Percentiles rank a stretch among this genome's conserved stretches.
These are phyloP conservation scores for Phytopythium ostracodes DNA, from an alignment of 352 stramenopile genomes.

Conservation along the genomic window DNA sequence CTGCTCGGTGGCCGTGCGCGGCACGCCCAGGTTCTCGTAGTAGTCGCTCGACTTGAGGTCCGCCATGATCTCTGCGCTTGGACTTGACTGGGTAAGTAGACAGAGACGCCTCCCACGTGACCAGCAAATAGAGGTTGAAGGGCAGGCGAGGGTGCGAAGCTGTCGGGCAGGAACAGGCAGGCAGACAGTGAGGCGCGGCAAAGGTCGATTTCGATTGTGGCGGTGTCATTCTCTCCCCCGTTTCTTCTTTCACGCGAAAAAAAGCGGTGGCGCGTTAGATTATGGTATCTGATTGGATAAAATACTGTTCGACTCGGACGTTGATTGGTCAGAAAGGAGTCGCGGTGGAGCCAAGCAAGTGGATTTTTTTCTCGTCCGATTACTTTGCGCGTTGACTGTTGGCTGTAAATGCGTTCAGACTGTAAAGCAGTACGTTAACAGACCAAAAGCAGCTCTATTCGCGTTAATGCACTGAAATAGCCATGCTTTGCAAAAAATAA, in stretches of 20 bases:
- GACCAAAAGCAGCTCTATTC: background rate
- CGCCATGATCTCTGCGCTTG: slow-evolving; percentile 11
- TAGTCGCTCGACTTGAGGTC: slow-evolving; percentile 77
- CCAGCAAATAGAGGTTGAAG: background rate
- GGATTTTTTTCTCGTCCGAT: background rate
- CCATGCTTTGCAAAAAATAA: background rate
- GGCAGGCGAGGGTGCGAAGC: too few species aligned
- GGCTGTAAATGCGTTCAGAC: too few species aligned
- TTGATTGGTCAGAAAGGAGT: background rate
- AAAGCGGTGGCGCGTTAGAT: background rate
- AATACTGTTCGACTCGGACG: background rate
- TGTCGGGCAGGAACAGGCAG: too few species aligned
- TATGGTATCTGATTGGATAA: background rate
- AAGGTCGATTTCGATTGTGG: background rate
- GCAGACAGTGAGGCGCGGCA: too few species aligned
- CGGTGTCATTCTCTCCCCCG: background rate
- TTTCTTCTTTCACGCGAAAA: background rate
- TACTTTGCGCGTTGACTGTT: too few species aligned
- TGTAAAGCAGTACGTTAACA: background rate
- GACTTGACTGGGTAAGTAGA: background rate
- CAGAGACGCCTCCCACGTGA: background rate
- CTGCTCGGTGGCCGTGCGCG: slow-evolving; percentile 55
- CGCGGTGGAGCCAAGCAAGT: background rate
- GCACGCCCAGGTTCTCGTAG: slow-evolving; percentile 83
- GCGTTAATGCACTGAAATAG: background rate